phyloP scores from a whole-genome alignment of 1,139 yeast species.

The Blastobotrys petasosporus region DNA sequence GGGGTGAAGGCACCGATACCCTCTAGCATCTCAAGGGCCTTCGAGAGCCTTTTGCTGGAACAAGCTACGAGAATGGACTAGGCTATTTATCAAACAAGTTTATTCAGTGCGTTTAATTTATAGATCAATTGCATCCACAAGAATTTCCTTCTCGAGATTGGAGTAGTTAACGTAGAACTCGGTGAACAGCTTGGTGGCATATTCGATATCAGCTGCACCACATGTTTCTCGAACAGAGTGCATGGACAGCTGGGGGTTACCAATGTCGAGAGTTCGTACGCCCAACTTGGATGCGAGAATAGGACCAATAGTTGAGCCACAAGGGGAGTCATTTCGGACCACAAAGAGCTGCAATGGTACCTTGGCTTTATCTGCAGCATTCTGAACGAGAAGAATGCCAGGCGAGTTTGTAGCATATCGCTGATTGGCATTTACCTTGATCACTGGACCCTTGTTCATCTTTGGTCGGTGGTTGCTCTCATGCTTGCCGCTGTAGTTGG shows the following conservation, averaged over 20 bases:
- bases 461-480: conserved; percentile 76
- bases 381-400: conserved; percentile 73
- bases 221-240: conserved; percentile 94
- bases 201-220: conserved; percentile 67
- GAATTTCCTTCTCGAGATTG: conserved; percentile 22
- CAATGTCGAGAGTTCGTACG: conserved; percentile 81
- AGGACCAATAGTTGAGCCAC: conserved; percentile 97
- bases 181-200: conserved; percentile 55
- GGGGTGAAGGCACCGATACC: conserved; percentile 33
- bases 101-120: no score
- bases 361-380: conserved; percentile 57
- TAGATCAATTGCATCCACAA: conserved; percentile 18
- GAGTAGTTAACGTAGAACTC: conserved; percentile 46
- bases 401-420: conserved; percentile 91
- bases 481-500: conserved; percentile 73
- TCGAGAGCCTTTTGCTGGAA: conserved; percentile 8
- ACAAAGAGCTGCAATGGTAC: conserved; percentile 63
- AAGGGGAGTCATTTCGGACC: conserved; percentile 84
- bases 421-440: conserved; percentile 91
- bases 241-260: conserved; percentile 93
- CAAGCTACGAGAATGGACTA: conserved; percentile 2
- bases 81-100: background rate
- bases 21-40: conserved; percentile 17
- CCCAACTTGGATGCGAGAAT: conserved; percentile 85
- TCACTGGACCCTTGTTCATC: conserved; percentile 84